Evolutionary conservation across 1,284 basidiomycete genomes (phyloP), one percentile per base, ranked within the genome.

Genomic region (Malassezia slooffiae): DNA sequence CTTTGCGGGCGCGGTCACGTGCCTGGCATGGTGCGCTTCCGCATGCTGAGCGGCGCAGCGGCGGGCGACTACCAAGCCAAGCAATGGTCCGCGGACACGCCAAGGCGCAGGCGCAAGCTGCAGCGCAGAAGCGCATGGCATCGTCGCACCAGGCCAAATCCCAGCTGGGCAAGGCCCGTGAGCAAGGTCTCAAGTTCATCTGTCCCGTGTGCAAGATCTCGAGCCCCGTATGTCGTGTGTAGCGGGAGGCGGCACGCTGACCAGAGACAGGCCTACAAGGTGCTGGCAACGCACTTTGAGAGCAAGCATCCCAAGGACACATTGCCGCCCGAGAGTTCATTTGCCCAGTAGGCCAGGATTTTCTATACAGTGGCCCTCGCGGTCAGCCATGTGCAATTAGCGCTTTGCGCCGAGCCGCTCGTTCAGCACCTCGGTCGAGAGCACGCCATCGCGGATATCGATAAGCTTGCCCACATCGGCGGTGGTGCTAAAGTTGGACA

Each of bases 401-500:
- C 34, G 23, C 20, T 33, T 28, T 17, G 15, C 60, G 15, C 62
- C 59, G 7, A 67, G 45, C 1, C 58, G 34, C 20, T 55, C 41
- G 22, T 57, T 47, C 5, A 67, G 34, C 19, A 46, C 29, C 4
- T 48, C 41, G 7, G 27, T 43, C 2, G 43, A 40, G 19, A 67
- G 38, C 7, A 49, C 53, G 15, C 54, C 60, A 4, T 67, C 66
- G 7, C 66, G 24, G 1, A 68, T 46, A 17, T 65, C 60, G 29
- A 68, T 40, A 10, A 65, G 50, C 36, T 67, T 67, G 11, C 55
- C 58, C 10, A 68, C 49, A 41, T 68, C 64, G 23, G 50, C 38
- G 29, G 52, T 38, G n/a, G 50, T 52, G 38, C 52, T 45, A 17
- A 68, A 62, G 33, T 59, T 55, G 41, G 55, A 52, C 11, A 68